A percentile compares a stretch with the other conserved stretches of the same genome.
These are phyloP conservation scores for Claviceps sp. DNA, from an alignment of 2,329 filamentous ascomycete species.

Conservation along the genomic window DNA sequence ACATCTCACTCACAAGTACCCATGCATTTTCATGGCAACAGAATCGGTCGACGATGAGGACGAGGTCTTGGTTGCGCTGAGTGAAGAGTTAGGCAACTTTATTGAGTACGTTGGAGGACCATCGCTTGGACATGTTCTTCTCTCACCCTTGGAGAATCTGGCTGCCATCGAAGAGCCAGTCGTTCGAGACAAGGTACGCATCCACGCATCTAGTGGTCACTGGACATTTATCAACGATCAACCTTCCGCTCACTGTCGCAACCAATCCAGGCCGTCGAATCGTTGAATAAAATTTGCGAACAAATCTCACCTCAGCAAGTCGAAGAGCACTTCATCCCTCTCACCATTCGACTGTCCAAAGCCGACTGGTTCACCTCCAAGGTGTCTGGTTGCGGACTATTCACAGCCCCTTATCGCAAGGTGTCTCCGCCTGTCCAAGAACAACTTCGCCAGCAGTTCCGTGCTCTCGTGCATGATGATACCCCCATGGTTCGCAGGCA, in stretches of 20 bases:
- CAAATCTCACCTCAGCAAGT: conserved; percentile 84
- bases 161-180: conserved; percentile 97
- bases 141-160: conserved; percentile 94
- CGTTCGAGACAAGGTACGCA: conserved; percentile 85
- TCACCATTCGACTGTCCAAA: conserved; percentile 91
- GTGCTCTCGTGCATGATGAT: conserved; percentile 89
- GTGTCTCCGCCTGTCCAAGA: conserved; percentile 80
- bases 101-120: conserved; percentile 96
- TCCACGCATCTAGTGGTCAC: background rate
- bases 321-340: conserved; percentile 93
- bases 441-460: conserved; percentile 81
- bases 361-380: conserved; percentile 99
- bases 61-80: conserved; percentile 91
- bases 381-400: conserved; percentile 93
- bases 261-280: conserved; percentile 72
- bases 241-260: conserved; percentile 1
- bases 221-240: no score
- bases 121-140: conserved; percentile 86
- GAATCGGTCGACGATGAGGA: conserved; percentile 99
- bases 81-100: conserved; percentile 91
- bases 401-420: conserved; percentile 86
- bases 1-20: conserved; percentile 3
- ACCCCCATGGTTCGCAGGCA: conserved; percentile 98
- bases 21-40: conserved; percentile 24
- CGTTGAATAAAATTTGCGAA: conserved; percentile 96